These are phyloP conservation scores for Aureobasidium lini DNA, from an alignment of 2,329 filamentous ascomycete species.

Conservation along the genomic window DNA sequence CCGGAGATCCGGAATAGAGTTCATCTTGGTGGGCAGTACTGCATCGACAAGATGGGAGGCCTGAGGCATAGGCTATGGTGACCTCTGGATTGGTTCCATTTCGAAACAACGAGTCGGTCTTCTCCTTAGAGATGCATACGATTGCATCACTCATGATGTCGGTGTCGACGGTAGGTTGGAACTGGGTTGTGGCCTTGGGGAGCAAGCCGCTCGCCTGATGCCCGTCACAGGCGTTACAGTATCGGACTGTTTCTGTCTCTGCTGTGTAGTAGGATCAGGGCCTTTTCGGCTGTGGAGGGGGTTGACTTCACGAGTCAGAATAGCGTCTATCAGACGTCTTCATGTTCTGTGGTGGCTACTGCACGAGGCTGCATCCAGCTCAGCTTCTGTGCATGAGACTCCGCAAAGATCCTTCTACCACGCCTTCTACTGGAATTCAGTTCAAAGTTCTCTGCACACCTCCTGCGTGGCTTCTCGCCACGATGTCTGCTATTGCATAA, in stretches of 20 bases:
- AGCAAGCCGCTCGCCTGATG: not conserved
- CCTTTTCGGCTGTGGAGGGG: not conserved
- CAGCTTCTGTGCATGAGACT: not conserved
- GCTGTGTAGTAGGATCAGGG: not conserved
- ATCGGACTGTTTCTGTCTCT: not conserved
- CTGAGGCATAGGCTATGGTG: not conserved
- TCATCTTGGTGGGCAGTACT: not conserved
- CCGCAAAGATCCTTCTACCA: not conserved
- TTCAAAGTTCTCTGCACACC: not conserved
- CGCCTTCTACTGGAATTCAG: not conserved
- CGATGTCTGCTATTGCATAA: not conserved
- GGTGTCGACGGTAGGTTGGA: not conserved
- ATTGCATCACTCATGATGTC: not conserved
- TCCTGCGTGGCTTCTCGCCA: not conserved
- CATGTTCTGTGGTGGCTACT: not conserved
- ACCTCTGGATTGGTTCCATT: not conserved
- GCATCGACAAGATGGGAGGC: not conserved
- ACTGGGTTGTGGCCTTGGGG: not conserved
- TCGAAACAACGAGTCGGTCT: not conserved
- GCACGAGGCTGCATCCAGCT: not conserved
- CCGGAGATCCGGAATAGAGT: not conserved
- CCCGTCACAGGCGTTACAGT: not conserved
- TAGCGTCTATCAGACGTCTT: not conserved
- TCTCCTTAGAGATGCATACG: slow-evolving; percentile 1
- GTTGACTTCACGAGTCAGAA: not conserved